Base-by-base conservation (phyloP, 306 rosid species). In the Glycine soja region DNA sequence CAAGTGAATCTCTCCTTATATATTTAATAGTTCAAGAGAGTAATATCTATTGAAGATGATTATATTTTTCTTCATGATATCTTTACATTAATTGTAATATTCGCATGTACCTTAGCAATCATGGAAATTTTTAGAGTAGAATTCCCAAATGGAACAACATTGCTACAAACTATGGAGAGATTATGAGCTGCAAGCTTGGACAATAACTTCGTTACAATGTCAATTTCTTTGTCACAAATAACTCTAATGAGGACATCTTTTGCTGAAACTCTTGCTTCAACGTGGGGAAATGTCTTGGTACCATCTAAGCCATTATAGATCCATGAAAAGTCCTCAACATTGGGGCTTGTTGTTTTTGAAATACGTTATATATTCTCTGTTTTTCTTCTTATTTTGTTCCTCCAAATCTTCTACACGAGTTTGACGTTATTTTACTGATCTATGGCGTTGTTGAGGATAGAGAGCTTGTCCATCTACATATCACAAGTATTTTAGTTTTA, bases 201-300 rank as follows among this genome's bases (percentile, higher is more conserved):
- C 43, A 70, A 0, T 19, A 70, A 0, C 18, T 19, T 48, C 0
- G 12, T 7, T 11, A 70, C 12, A 47, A 70, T 48, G 58, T 12
- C 2, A 3, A 47, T 3, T 70, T 11, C 18, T 19, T 48, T 70
- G 43, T 48, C 7, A 70, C 75, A 24, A 0, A 24, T 11, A 46
- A 46, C 74, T 68, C 16, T 45, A 4, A 68, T 68, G 3, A 18
- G 13, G 18, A 69, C 56, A 46, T 69, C 56, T 69, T 69, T 15
- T 0, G 5, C 56, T 45, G 74, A 69, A 2, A 69, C 2, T 2
- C 16, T 69, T 16, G 16, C 56, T 9, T 69, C 16, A 5, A 69
- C 63, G 3, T 7, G 8, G 11, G 63, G 34, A 8, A 54, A 54
- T 0, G 5, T 48, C 24, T 19, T 19, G 3, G 4, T 4, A 0